Conservation (phyloP, 2,329 filamentous ascomycete genomes). For the Xylaria sp. region DNA sequence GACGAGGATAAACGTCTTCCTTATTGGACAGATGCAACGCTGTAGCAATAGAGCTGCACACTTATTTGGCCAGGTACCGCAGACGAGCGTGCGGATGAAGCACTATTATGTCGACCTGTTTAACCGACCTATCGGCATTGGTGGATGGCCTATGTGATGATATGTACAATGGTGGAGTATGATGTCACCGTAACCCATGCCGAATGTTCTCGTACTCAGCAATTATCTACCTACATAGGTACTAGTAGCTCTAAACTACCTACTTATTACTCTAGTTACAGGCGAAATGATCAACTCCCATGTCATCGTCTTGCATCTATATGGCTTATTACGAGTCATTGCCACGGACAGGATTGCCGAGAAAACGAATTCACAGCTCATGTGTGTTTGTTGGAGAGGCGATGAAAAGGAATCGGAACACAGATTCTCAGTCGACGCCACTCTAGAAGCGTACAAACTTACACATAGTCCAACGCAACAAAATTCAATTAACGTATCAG, state of each 20-base stretch:
- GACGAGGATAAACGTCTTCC: not conserved
- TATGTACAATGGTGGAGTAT: conserved; percentile 19
- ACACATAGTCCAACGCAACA: not conserved
- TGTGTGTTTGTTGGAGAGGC: not conserved
- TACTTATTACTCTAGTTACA: not conserved
- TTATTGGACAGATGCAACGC: conserved; percentile 8
- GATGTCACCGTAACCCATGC: conserved; percentile 22
- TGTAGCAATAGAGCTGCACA: not conserved
- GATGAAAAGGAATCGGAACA: not conserved
- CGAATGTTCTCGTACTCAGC: conserved; percentile 4
- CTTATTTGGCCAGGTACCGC: not conserved
- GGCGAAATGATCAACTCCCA: not conserved
- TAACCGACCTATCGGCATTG: conserved; percentile 10
- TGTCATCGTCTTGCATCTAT: not conserved
- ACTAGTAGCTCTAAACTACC: too few relatives aligned
- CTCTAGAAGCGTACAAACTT: too few relatives aligned
- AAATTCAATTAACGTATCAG: not conserved
- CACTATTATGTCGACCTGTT: not conserved
- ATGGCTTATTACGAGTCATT: not conserved
- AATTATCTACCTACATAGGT: too few relatives aligned
- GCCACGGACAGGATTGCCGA: not conserved
- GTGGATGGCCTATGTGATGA: conserved; percentile 3
- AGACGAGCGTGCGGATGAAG: not conserved
- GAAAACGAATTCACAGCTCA: not conserved
- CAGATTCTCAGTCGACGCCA: not conserved